Evolutionary conservation across 148 eudicot species (phyloP).

Genomic region (Persicaria tinctoria): DNA sequence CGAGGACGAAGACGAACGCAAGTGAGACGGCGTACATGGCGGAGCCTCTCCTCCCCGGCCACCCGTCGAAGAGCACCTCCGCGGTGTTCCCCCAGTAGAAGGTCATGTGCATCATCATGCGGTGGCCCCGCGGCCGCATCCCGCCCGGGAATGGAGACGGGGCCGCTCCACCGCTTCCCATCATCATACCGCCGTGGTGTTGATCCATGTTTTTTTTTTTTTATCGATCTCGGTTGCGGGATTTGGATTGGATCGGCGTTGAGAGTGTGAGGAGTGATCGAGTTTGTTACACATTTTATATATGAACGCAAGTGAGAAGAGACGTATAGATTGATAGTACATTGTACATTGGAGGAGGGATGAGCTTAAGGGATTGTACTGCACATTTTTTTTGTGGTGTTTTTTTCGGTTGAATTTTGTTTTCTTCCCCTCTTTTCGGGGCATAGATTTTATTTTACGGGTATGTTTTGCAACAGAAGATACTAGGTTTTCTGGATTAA

Average conservation of each 20-base stretch:
- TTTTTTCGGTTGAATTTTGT: too few species aligned
- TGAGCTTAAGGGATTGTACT: neutral
- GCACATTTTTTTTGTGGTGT: too few species aligned
- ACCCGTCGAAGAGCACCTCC: conserved; percentile 52
- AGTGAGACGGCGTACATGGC: conserved; percentile 50
- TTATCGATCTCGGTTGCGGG: neutral
- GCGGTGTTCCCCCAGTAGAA: conserved; percentile 75
- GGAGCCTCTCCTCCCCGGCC: conserved; percentile 45
- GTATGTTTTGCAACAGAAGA: too few species aligned
- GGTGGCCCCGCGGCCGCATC: neutral
- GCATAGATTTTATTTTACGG: too few species aligned
- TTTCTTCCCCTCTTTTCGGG: too few species aligned
- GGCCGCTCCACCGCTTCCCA: neutral
- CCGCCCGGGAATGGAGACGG: conserved; percentile 7
- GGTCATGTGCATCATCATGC: conserved; percentile 84
- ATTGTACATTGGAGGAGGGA: too few species aligned
- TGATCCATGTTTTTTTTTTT: neutral
- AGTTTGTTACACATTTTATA: neutral
- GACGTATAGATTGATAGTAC: too few species aligned
- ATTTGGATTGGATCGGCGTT: too few species aligned
- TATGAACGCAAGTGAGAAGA: too few species aligned
- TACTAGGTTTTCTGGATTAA: too few species aligned
- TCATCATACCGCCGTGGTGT: neutral
- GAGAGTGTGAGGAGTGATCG: neutral
- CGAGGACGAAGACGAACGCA: conserved; percentile 36